Evolutionary conservation across 768 basidiomycete genomes (phyloP), one percentile per base, ranked within the genome.

Genomic region (Russula foetens): DNA sequence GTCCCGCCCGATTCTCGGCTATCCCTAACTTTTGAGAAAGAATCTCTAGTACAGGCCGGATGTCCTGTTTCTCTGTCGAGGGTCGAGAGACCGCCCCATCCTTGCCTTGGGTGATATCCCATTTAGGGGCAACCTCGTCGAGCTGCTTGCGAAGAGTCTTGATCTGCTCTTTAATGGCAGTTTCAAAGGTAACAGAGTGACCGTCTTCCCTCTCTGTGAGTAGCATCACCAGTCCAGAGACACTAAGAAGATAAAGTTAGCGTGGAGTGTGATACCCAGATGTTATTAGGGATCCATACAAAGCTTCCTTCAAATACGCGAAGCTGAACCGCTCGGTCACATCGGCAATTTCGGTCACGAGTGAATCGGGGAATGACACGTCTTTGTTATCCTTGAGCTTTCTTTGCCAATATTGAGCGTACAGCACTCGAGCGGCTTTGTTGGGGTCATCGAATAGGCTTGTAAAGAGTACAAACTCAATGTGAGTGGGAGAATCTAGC

Each of bases 231-330:
- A 92, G 77, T 3, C 85, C 75, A 4, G 90, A 85, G 19, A 92
- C 84, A 68, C 90, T 91, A 56, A 35, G 39, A 28, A 45, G n/a
- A 55, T 49, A 24, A 31, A 2, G 31, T 28, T 41, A 49, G 15
- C 44, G 29, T 28, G 62, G 19, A 24, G 58, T n/a, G 7, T 38
- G 11, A 39, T 21, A 31, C 23, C n/a, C 51, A 55, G 15, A 31
- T 24, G 52, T 45, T 53, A 47, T 39, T 39, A 19, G 28, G 26
- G 29, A 47, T 31, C 77, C 88, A 62, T 69, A 93, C 91, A 93
- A 93, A 3, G 83, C 89, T 72, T 93, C 92, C 70, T 95, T 93
- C 67, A 94, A 75, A 71, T 91, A 93, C 0, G 92, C 90, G 70
- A 93, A 93, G 66, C 86, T 89, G 75, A 93, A 93, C 31, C 76